A percentile compares a stretch with the other conserved stretches of the same genome.
Conservation (phyloP, 805 yeast species). For the Kluyveromyces wickerhamii region DNA sequence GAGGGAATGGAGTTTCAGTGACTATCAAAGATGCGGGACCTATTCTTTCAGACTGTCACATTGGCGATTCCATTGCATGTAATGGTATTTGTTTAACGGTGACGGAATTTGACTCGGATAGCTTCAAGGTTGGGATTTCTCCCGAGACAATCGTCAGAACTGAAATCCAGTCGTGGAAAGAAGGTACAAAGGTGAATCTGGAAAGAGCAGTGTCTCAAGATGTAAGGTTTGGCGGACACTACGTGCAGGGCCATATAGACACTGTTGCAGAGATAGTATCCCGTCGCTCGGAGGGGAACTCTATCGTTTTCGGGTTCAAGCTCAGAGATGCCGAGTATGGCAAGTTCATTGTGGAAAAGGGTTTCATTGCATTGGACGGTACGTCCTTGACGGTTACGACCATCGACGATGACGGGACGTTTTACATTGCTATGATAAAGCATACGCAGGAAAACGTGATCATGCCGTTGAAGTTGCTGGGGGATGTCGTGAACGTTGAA, state of each 20-base stretch:
- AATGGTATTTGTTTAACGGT: conserved; percentile 91
- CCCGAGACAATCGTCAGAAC: conserved; percentile 87
- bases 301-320: conserved; percentile 67
- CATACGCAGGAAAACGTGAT: conserved; percentile 82
- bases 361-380: conserved; percentile 90
- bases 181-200: conserved; percentile 64
- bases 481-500: conserved; percentile 75
- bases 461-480: conserved; percentile 55
- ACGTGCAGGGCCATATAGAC: conserved; percentile 97
- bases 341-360: conserved; percentile 86
- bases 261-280: conserved; percentile 63
- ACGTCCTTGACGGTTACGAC: conserved; percentile 81
- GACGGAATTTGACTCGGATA: conserved; percentile 55
- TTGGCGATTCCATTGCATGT: conserved; percentile 90
- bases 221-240: conserved; percentile 90
- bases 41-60: conserved; percentile 70
- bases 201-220: conserved; percentile 81
- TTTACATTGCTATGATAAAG: conserved; percentile 84
- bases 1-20: conserved; percentile 55
- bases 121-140: conserved; percentile 84
- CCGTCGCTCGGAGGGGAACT: conserved; percentile 57
- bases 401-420: conserved; percentile 57
- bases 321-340: conserved; percentile 52
- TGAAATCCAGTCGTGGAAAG: conserved; percentile 53
- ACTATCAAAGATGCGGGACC: conserved; percentile 52